Evolutionary conservation across 768 basidiomycete genomes (phyloP).

Genomic region (Trametes villosa): DNA sequence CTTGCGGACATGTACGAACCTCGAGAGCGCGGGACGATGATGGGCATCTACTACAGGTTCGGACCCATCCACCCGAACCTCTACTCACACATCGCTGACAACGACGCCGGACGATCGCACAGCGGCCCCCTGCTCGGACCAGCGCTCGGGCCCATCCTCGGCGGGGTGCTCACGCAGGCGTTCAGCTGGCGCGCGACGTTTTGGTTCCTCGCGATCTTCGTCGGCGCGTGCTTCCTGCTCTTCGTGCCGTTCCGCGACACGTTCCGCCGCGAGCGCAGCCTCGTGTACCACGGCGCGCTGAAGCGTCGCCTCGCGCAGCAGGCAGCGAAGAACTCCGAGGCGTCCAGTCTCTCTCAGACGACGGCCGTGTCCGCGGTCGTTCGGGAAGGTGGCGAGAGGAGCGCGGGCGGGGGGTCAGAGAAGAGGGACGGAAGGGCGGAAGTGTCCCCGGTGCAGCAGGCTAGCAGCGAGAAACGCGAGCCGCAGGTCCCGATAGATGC

Average conservation of each 20-base stretch:
- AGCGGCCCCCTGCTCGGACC: conserved; percentile 79
- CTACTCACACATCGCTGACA: not conserved
- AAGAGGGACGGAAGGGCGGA: not conserved
- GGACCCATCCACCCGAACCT: too few species aligned
- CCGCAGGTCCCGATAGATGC: conserved; percentile 16
- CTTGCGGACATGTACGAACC: conserved; percentile 81
- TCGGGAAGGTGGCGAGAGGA: not conserved
- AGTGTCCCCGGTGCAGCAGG: too few species aligned
- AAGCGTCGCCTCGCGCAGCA: conserved; percentile 40
- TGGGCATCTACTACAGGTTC: conserved; percentile 72
- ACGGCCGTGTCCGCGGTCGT: not conserved
- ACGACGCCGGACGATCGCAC: not conserved
- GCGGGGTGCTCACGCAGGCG: conserved; percentile 65
- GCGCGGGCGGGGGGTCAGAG: too few species aligned
- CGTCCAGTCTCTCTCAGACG: conserved; percentile 29
- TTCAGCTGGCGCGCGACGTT: conserved; percentile 83
- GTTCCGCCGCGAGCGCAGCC: conserved; percentile 82
- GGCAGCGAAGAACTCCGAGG: conserved; percentile 26
- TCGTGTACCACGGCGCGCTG: conserved; percentile 74
- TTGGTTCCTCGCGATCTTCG: conserved; percentile 77
- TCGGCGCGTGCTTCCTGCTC: conserved; percentile 53
- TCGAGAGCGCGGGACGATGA: conserved; percentile 71
- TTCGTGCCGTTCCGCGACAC: conserved; percentile 82
- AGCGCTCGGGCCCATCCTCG: conserved; percentile 68
- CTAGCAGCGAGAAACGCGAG: conserved; percentile 27